Evolutionary conservation across 139 green algal genomes (phyloP).

Genomic region (Chlorella sorokiniana): DNA sequence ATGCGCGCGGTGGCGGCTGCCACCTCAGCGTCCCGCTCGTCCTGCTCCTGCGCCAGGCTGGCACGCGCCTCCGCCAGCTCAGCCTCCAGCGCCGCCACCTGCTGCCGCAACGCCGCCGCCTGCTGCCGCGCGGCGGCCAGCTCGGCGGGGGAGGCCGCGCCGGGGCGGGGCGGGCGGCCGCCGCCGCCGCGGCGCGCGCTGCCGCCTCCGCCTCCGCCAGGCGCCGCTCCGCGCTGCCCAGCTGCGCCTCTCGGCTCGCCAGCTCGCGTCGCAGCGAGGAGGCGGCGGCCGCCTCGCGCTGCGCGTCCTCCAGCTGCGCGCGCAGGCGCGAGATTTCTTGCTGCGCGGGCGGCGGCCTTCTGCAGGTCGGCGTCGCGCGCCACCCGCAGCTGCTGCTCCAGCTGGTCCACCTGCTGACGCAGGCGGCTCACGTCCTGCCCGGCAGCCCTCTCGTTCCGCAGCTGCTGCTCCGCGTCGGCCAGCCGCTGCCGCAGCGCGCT

Average conservation of each 20-base stretch:
- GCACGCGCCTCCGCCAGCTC: background rate
- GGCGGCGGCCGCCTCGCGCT: background rate
- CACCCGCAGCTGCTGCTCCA: background rate
- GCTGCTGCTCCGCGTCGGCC: background rate
- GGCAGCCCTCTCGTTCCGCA: background rate
- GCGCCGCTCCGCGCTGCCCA: background rate
- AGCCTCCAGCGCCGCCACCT: background rate
- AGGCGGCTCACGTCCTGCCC: background rate
- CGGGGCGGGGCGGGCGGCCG: no score
- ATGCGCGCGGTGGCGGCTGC: slow-evolving; percentile 3
- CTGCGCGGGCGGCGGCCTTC: no score
- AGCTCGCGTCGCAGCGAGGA: slow-evolving; percentile 1
- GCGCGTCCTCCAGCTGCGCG: no score
- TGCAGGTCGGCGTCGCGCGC: background rate
- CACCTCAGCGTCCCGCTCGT: background rate
- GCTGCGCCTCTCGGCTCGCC: background rate
- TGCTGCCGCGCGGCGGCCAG: background rate
- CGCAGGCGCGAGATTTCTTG: no score
- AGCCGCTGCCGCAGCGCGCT: no score
- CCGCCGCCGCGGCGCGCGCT: background rate
- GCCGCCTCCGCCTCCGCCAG: background rate
- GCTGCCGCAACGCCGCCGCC: background rate
- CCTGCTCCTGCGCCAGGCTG: background rate
- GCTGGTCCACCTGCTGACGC: background rate
- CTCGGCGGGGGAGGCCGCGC: background rate